Percentiles rank a stretch among this genome's conserved stretches.
These are phyloP conservation scores for Microcos paniculata DNA, from an alignment of 345 rosid species.

Conservation along the genomic window DNA sequence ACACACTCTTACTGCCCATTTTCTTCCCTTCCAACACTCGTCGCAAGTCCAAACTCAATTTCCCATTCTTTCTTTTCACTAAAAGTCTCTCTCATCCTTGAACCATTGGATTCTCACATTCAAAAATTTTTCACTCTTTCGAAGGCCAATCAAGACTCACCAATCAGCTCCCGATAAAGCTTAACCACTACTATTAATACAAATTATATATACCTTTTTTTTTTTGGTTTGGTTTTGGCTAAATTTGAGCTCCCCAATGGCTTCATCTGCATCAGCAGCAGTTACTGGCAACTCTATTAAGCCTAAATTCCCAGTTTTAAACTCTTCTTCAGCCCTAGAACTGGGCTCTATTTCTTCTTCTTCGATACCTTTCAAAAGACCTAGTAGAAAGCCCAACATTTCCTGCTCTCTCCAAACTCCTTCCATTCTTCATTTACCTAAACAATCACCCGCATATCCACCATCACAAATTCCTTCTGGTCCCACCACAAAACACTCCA, in stretches of 20 bases:
- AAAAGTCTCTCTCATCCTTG: neutral
- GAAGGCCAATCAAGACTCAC: neutral
- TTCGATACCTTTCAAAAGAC: conserved; percentile 18
- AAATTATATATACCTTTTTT: no score
- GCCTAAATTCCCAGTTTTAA: conserved; percentile 7
- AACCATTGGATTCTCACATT: neutral
- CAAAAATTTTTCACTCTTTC: neutral
- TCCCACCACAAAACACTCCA: conserved; percentile 19
- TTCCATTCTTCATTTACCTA: conserved; percentile 53
- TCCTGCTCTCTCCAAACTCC: conserved; percentile 55
- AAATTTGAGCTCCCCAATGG: conserved; percentile 17
- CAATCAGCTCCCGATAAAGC: neutral
- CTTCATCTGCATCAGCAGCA: conserved; percentile 32
- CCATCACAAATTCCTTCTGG: conserved; percentile 30
- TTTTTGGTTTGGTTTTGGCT: neutral
- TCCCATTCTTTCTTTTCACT: neutral
- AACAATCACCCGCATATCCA: conserved; percentile 26
- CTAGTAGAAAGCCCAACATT: conserved; percentile 29
- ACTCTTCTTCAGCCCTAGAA: conserved; percentile 24
- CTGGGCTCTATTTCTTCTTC: conserved; percentile 17
- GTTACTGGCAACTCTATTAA: conserved; percentile 25
- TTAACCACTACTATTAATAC: neutral
- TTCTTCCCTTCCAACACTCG: no score
- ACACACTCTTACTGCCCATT: neutral
- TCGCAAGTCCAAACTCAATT: no score